phyloP scores from a whole-genome alignment of 1,284 basidiomycete species.

The Papiliotrema nemorosa region DNA sequence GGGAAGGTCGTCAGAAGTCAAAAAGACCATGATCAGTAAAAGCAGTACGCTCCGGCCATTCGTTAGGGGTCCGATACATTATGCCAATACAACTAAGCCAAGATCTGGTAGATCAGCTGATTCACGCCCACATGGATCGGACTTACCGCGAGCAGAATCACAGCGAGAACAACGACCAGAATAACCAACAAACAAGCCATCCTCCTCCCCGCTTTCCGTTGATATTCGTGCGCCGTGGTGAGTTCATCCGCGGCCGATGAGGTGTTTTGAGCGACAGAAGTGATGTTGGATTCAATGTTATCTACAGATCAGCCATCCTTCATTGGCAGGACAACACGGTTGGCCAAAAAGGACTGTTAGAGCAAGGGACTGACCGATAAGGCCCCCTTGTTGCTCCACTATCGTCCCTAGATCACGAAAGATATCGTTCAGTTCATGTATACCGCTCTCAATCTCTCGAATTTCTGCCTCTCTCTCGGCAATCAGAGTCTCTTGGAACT shows the following conservation, averaged over 20 bases:
- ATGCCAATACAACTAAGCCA: constrained; percentile 18
- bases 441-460: constrained; percentile 92
- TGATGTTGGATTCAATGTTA: constrained; percentile 94
- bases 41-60: too few species aligned
- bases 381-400: constrained; percentile 88
- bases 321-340: too few species aligned
- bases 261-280: constrained; percentile 79
- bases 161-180: constrained; percentile 76
- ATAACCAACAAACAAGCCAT: constrained; percentile 88
- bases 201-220: constrained; percentile 85
- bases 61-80: too few species aligned
- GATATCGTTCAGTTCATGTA: constrained; percentile 95
- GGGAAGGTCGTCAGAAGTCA: too few species aligned
- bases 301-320: constrained; percentile 56
- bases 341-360: too few species aligned
- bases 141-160: constrained; percentile 89
- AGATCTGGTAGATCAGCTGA: constrained; percentile 15
- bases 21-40: too few species aligned
- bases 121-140: not conserved
- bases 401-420: constrained; percentile 95
- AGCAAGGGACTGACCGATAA: constrained; percentile 62
- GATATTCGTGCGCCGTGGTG: constrained; percentile 85
- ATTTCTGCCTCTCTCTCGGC: constrained; percentile 94
- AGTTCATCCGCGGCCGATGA: constrained; percentile 82
- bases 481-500: constrained; percentile 94